Conservation (phyloP, 192 early-diverging fungal species). For the Phlyctochytrium arcticum region DNA sequence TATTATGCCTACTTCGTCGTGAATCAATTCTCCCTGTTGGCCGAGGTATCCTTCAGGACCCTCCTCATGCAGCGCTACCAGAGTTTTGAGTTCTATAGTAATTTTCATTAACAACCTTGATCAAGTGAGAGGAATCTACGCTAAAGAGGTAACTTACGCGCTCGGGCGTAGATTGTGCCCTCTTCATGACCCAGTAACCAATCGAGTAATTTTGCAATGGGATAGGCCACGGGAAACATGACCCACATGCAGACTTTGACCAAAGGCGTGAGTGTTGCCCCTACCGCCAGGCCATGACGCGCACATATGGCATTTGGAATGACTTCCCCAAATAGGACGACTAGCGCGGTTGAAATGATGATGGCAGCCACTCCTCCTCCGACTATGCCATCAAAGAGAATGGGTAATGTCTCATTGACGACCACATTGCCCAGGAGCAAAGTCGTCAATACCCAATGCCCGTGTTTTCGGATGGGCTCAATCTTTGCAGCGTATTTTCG, state of each 20-base stretch:
- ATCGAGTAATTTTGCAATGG: constrained; percentile 84
- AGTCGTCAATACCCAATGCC: constrained; percentile 92
- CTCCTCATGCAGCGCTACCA: constrained; percentile 46
- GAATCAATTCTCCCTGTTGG: constrained; percentile 25
- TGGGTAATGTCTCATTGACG: constrained; percentile 86
- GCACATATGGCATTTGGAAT: constrained; percentile 91
- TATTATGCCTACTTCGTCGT: constrained; percentile 50
- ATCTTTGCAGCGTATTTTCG: constrained; percentile 74
- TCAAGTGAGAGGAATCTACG: not conserved
- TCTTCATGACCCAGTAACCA: constrained; percentile 76
- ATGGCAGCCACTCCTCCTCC: constrained; percentile 74
- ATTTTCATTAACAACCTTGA: not conserved
- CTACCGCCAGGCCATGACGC: constrained; percentile 81
- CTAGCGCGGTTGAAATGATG: constrained; percentile 78
- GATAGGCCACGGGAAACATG: constrained; percentile 66
- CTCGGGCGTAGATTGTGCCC: constrained; percentile 72
- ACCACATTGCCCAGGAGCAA: constrained; percentile 89
- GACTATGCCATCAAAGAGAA: constrained; percentile 70
- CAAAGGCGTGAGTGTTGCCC: constrained; percentile 79
- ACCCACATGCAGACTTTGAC: constrained; percentile 58
- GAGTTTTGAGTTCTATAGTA: constrained; percentile 39
- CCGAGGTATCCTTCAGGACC: constrained; percentile 29
- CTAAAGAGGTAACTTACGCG: not conserved
- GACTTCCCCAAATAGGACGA: constrained; percentile 90
- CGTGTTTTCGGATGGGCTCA: constrained; percentile 81